Evolutionary conservation across 177 flowering plant species (phyloP), one percentile per base, ranked within the genome.

Genomic region (Telopea speciosissima): DNA sequence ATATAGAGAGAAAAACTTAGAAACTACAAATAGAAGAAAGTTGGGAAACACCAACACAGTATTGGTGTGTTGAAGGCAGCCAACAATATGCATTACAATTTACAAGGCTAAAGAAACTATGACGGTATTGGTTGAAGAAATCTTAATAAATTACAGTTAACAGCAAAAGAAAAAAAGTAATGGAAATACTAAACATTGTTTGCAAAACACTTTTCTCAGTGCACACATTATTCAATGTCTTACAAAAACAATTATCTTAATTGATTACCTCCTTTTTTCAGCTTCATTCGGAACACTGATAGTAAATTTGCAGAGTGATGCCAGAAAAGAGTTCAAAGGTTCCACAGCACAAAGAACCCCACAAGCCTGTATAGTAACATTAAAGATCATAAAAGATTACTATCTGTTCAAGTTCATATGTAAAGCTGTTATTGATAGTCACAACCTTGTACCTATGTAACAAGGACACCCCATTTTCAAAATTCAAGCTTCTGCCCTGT

Each of bases 281-380:
- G 78, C 76, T 74, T 95, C 99, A 79, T 24, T 79, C 24, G 98
- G 96, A 65, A 85, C 75, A 78, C 73, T 84, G 75, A 95, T 87
- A 0, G 99, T 95, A 77, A 95, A 95, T 80, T 93, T 95, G 92
- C 99, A 95, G 65, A 95, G 92, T 42, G 99, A 95, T 25, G 99
- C 97, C 62, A 95, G 86, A 78, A 91, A 95, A 40, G 98, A 88
- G 72, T 95, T 92, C 40, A 95, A 81, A 56, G 99, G 99, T 77
- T 93, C 98, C 44, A 90, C 87, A 63, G 91, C 89, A 79, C 74
- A 91, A 76, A 95, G 99, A 74, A 95, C 89, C 56, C 99, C 99
- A 76, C 99, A 95, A 36, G 98, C 97, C 99, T 93, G 87, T 19
- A 54, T 77, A 36, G 25, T 40, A 24, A 67, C 23, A 63, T 21